A percentile compares a stretch with the other conserved stretches of the same genome.
phyloP scores from a whole-genome alignment of 2,329 filamentous ascomycete genomes.

The Pseudocercospora cruenta region DNA sequence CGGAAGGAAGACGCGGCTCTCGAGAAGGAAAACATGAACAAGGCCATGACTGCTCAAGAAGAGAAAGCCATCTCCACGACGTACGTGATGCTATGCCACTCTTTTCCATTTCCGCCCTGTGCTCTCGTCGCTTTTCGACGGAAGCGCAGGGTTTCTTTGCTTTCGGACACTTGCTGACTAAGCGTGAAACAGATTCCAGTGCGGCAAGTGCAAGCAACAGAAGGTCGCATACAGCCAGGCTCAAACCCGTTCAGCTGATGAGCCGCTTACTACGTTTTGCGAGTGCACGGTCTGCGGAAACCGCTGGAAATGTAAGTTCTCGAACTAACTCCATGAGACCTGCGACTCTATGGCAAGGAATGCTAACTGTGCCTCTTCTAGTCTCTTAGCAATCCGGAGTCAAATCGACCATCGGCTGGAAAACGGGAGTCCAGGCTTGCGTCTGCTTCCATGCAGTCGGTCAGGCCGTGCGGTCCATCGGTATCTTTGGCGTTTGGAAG shows the following conservation, averaged over 20 bases:
- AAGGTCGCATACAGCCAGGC: conserved; percentile 96
- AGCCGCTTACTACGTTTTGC: conserved; percentile 69
- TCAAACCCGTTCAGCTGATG: conserved; percentile 92
- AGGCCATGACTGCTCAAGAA: conserved; percentile 89
- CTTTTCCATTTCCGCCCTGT: conserved; percentile 15
- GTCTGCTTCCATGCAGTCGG: not conserved
- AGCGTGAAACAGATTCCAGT: conserved; percentile 71
- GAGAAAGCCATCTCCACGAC: conserved; percentile 74
- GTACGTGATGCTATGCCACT: conserved; percentile 28
- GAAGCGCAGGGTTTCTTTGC: conserved; percentile 38
- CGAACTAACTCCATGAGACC: not conserved
- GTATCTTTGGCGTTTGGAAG: not conserved
- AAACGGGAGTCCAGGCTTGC: not conserved
- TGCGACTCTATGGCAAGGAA: not conserved
- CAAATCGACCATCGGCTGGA: not conserved
- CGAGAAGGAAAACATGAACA: conserved; percentile 92
- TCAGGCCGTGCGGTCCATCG: not conserved
- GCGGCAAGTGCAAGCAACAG: conserved; percentile 88
- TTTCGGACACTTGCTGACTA: conserved; percentile 29
- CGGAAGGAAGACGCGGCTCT: conserved; percentile 74
- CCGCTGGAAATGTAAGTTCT: conserved; percentile 51
- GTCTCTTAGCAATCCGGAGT: not conserved
- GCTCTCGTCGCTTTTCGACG: conserved; percentile 17
- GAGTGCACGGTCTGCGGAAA: conserved; percentile 58
- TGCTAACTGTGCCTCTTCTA: not conserved